Evolutionary conservation across 108 stramenopile genomes (phyloP).

Genomic region (Epithemia pelagica): DNA sequence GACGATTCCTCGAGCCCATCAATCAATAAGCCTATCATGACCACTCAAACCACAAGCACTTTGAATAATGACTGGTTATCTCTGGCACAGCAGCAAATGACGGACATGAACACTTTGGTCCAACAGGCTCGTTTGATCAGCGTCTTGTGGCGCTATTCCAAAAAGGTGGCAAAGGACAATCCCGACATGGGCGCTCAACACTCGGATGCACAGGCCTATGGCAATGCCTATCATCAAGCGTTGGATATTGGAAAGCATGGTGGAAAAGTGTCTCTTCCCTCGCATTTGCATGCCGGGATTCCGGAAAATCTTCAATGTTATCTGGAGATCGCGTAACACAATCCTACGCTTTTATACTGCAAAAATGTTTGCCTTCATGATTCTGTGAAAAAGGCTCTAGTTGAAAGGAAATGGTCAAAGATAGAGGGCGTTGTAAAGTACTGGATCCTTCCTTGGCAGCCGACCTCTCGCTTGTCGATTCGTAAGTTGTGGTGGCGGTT

Average conservation of each 20-base stretch:
- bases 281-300: not conserved
- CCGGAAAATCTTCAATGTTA: not conserved
- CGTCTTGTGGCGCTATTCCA: slow-evolving; percentile 18
- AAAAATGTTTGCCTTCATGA: too few relatives aligned
- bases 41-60: not conserved
- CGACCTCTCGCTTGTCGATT: too few relatives aligned
- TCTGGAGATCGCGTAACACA: too few relatives aligned
- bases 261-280: not conserved
- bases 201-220: slow-evolving; percentile 28
- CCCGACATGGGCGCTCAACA: slow-evolving; percentile 6
- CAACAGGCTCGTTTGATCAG: slow-evolving; percentile 16
- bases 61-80: slow-evolving; percentile 25
- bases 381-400: too few relatives aligned
- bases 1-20: slow-evolving; percentile 6
- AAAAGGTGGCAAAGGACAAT: slow-evolving; percentile 16
- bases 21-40: slow-evolving; percentile 5
- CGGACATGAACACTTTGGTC: slow-evolving; percentile 6
- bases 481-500: too few relatives aligned
- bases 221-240: slow-evolving; percentile 28
- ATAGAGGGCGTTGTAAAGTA: too few relatives aligned
- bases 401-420: too few relatives aligned
- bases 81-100: slow-evolving; percentile 22
- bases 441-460: too few relatives aligned
- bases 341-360: not conserved
- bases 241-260: slow-evolving; percentile 43